phyloP scores from a whole-genome alignment of 78 protist genomes.

The Dictyostelium firmibasis region DNA sequence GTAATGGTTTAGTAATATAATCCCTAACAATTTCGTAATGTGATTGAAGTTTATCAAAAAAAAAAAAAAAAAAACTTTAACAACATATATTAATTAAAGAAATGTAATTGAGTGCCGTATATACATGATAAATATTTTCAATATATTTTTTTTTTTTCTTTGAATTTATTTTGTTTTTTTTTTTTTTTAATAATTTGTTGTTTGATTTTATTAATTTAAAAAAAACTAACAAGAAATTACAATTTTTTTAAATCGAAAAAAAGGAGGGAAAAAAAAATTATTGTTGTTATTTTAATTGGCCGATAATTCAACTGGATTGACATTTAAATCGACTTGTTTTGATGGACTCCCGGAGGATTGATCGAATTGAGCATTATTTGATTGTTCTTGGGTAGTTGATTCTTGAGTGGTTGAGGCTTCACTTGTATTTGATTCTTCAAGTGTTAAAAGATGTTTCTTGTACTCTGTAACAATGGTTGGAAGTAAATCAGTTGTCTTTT shows the following conservation, averaged over 20 bases:
- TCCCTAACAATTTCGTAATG: too few species aligned
- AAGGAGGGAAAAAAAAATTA: not conserved
- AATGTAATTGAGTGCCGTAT: too few species aligned
- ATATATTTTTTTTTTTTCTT: not conserved
- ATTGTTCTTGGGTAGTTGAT: not conserved
- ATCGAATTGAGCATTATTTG: not conserved
- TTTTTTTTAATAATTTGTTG: not conserved
- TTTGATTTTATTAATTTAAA: not conserved
- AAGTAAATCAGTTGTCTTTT: constrained; percentile 28
- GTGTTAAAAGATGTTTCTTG: constrained; percentile 5
- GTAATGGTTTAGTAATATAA: too few species aligned
- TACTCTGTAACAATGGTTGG: constrained; percentile 49
- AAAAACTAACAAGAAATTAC: not conserved
- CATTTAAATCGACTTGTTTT: not conserved
- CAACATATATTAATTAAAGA: too few species aligned
- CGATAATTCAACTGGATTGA: not conserved
- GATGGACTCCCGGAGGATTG: not conserved
- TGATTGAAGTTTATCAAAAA: too few species aligned
- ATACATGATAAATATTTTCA: too few species aligned
- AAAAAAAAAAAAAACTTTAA: too few species aligned
- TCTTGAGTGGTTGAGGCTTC: not conserved
- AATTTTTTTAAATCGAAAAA: not conserved
- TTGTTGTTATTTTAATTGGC: not conserved
- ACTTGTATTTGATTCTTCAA: not conserved
- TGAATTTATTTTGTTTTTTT: not conserved